Percentiles rank a stretch among this genome's conserved stretches.
phyloP scores from a whole-genome alignment of 352 stramenopile species.

The Phytopythium oedochilum region DNA sequence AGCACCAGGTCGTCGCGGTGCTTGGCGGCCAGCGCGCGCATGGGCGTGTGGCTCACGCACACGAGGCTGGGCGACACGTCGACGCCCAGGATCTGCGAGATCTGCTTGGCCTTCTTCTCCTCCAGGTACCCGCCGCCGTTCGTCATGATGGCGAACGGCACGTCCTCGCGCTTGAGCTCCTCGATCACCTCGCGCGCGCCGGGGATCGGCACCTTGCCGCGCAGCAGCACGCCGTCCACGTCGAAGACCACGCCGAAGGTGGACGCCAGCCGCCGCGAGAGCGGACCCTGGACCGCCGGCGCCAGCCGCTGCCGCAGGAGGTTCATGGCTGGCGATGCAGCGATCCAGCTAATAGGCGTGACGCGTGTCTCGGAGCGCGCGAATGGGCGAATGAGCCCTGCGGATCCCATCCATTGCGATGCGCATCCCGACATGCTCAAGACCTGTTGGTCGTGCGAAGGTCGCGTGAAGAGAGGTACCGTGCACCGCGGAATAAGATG shows the following conservation, averaged over 20 bases:
- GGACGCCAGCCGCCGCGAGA: constrained; percentile 8
- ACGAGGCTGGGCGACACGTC: constrained; percentile 40
- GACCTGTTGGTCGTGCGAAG: constrained; percentile 18
- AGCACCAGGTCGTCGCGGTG: constrained; percentile 73
- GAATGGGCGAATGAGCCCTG: background rate
- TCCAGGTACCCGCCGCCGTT: constrained; percentile 81
- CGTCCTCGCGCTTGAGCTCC: constrained; percentile 48
- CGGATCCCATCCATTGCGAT: background rate
- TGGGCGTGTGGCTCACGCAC: constrained; percentile 83
- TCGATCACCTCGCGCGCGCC: constrained; percentile 66
- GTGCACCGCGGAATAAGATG: background rate
- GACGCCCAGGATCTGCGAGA: constrained; percentile 61
- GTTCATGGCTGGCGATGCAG: constrained; percentile 11
- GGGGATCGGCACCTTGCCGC: constrained; percentile 66
- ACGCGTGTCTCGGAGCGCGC: background rate
- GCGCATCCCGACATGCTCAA: background rate
- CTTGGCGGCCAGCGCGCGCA: constrained; percentile 59
- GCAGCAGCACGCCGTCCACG: constrained; percentile 76
- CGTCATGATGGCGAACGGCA: constrained; percentile 84
- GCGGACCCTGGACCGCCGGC: background rate
- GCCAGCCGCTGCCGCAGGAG: constrained; percentile 7
- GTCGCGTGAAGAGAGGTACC: constrained; percentile 8
- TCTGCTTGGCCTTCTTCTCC: constrained; percentile 65
- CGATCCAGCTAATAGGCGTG: no score
- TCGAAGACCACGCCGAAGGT: constrained; percentile 84